A percentile compares a stretch with the other conserved stretches of the same genome.
Evolutionary conservation across 768 basidiomycete species (phyloP).

Genomic region (Lactarius hengduanensis): DNA sequence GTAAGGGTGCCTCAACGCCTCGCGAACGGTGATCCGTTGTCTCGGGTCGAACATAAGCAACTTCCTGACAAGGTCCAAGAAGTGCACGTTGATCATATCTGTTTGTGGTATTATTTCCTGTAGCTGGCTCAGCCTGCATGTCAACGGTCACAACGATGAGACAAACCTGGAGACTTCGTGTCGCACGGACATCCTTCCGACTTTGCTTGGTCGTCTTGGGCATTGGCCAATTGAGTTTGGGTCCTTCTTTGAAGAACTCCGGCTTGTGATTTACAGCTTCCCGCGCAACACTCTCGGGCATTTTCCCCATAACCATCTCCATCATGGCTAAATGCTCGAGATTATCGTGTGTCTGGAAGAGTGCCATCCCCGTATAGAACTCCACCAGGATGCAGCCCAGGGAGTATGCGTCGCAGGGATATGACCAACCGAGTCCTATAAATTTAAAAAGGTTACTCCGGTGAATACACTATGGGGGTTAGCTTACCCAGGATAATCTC

Average conservation of each 20-base stretch:
- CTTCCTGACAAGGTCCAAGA: slow-evolving; percentile 84
- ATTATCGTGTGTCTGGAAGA: slow-evolving; percentile 99
- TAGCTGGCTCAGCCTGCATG: neutral
- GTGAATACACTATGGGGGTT: neutral
- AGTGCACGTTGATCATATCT: slow-evolving; percentile 72
- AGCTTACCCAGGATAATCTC: slow-evolving; percentile 93
- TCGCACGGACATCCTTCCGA: slow-evolving; percentile 89
- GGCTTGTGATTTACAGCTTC: slow-evolving; percentile 77
- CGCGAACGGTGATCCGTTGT: slow-evolving; percentile 82
- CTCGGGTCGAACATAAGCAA: slow-evolving; percentile 89
- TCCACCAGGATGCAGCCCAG: slow-evolving; percentile 98
- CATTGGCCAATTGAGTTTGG: slow-evolving; percentile 90
- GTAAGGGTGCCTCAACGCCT: slow-evolving; percentile 87
- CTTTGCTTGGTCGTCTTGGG: slow-evolving; percentile 85
- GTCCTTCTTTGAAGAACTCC: slow-evolving; percentile 89
- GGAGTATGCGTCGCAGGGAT: slow-evolving; percentile 97
- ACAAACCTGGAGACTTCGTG: slow-evolving; percentile 72
- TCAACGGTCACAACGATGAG: neutral
- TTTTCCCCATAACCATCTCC: slow-evolving; percentile 99
- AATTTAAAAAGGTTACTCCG: neutral
- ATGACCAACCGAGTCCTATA: slow-evolving; percentile 95
- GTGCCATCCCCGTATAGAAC: slow-evolving; percentile 94
- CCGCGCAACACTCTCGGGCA: slow-evolving; percentile 84
- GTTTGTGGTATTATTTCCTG: slow-evolving; percentile 84
- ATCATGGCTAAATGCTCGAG: slow-evolving; percentile 99